A percentile compares a stretch with the other conserved stretches of the same genome.
Evolutionary conservation across 495 filamentous ascomycete species (phyloP).

Genomic region (Annulohypoxylon maeteangense): DNA sequence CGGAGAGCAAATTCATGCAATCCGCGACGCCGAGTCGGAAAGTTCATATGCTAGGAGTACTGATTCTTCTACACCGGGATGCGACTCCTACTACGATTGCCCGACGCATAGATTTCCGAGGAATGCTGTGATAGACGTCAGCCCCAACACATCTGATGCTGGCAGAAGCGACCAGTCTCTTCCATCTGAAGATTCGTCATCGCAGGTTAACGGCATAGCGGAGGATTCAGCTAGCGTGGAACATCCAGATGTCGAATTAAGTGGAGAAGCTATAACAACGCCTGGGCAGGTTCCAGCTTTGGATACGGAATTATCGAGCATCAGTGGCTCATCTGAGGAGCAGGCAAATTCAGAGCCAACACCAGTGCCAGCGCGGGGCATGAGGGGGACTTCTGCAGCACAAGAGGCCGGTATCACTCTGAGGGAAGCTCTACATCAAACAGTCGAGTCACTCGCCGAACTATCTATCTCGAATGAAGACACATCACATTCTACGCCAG

Average conservation of each 20-base stretch:
- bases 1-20: constrained; percentile 1
- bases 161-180: background rate
- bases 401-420: constrained; percentile 18
- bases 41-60: constrained; percentile 20
- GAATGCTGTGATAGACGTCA: background rate
- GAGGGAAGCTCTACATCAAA: constrained; percentile 25
- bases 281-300: background rate
- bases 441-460: background rate
- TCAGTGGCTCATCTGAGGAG: background rate
- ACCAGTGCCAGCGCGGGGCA: background rate
- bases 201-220: background rate
- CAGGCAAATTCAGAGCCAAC: background rate
- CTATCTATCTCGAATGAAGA: background rate
- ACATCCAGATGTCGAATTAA: background rate
- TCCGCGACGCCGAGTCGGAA: constrained; percentile 31
- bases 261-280: background rate
- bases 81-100: constrained; percentile 57
- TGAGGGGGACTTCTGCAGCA: background rate
- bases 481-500: background rate
- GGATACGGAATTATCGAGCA: background rate
- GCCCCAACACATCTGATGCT: background rate
- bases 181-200: background rate
- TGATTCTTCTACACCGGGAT: constrained; percentile 53
- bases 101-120: constrained; percentile 53
- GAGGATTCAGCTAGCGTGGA: background rate